These are phyloP conservation scores for Solanum tarapatanum DNA, from an alignment of 257 asterid species.

Conservation along the genomic window DNA sequence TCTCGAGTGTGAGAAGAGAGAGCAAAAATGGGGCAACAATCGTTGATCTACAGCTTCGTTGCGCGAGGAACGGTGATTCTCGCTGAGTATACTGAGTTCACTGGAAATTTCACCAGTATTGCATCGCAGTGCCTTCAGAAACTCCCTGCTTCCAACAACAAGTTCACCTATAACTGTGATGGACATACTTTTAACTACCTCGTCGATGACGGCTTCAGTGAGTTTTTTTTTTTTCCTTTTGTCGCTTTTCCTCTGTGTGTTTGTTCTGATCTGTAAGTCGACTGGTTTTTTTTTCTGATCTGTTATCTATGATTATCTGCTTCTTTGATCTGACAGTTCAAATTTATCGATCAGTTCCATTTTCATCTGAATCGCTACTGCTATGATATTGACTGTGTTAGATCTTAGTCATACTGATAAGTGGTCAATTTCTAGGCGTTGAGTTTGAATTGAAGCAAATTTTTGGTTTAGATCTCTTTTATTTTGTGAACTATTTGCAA, in stretches of 20 bases:
- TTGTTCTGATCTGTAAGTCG: not conserved
- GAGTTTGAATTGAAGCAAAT: not conserved
- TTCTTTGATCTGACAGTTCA: not conserved
- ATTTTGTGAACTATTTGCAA: not conserved
- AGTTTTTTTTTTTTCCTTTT: slow-evolving; percentile 3
- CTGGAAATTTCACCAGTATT: slow-evolving; percentile 87
- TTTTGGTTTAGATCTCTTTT: not conserved
- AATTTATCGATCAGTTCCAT: not conserved
- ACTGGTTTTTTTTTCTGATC: not conserved
- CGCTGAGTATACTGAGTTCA: slow-evolving; percentile 78
- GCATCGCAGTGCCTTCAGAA: slow-evolving; percentile 95
- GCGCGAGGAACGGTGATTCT: slow-evolving; percentile 89
- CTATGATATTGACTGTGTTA: not conserved
- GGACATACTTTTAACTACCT: slow-evolving; percentile 93
- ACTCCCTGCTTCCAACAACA: slow-evolving; percentile 82
- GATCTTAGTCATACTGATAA: not conserved
- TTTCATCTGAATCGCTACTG: not conserved
- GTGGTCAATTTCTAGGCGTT: not conserved
- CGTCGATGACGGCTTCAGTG: slow-evolving; percentile 84
- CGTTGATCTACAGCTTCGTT: slow-evolving; percentile 93
- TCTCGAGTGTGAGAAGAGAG: not conserved
- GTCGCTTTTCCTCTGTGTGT: not conserved
- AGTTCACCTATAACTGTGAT: slow-evolving; percentile 93
- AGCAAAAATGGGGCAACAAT: slow-evolving; percentile 50
- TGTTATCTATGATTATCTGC: not conserved